These are phyloP conservation scores for Globisporangium middletonii DNA, from an alignment of 352 stramenopile species.

Conservation along the genomic window DNA sequence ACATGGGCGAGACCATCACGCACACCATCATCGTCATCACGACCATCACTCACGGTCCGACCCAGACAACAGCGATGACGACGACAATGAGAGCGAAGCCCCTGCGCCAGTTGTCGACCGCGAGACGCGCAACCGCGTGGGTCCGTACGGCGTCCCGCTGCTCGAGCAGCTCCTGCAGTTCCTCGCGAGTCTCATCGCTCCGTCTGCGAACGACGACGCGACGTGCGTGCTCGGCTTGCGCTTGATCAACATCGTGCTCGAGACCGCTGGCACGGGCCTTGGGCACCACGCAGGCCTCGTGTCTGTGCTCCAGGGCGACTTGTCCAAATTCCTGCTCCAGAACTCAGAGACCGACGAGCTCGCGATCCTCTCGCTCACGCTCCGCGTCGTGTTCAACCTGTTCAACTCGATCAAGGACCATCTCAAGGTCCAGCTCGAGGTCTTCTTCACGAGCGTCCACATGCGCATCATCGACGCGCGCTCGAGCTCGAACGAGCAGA, in stretches of 20 bases:
- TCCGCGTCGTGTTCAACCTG: slow-evolving; percentile 98
- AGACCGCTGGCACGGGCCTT: slow-evolving; percentile 88
- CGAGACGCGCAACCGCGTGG: slow-evolving; percentile 13
- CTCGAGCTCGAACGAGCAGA: slow-evolving; percentile 80
- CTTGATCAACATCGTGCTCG: slow-evolving; percentile 97
- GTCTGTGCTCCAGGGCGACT: slow-evolving; percentile 89
- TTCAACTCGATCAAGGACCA: slow-evolving; percentile 99
- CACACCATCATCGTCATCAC: not conserved
- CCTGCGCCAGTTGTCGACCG: slow-evolving; percentile 1
- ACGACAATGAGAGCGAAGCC: not conserved
- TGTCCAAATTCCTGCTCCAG: slow-evolving; percentile 96
- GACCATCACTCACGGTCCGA: not conserved
- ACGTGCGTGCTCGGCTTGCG: slow-evolving; percentile 90
- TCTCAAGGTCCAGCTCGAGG: slow-evolving; percentile 98
- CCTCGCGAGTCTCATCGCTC: slow-evolving; percentile 91
- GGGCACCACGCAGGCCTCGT: slow-evolving; percentile 71
- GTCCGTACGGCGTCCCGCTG: slow-evolving; percentile 82
- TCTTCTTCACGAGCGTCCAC: slow-evolving; percentile 98
- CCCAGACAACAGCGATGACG: slow-evolving; percentile 5
- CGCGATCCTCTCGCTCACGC: slow-evolving; percentile 83
- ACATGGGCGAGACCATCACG: not conserved
- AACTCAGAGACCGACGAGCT: slow-evolving; percentile 95
- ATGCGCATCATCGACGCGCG: slow-evolving; percentile 90
- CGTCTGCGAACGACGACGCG: slow-evolving; percentile 83
- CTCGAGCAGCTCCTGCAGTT: slow-evolving; percentile 93